Evolutionary conservation across 371 early-diverging fungal species (phyloP).

Genomic region (Zychaea mexicana): DNA sequence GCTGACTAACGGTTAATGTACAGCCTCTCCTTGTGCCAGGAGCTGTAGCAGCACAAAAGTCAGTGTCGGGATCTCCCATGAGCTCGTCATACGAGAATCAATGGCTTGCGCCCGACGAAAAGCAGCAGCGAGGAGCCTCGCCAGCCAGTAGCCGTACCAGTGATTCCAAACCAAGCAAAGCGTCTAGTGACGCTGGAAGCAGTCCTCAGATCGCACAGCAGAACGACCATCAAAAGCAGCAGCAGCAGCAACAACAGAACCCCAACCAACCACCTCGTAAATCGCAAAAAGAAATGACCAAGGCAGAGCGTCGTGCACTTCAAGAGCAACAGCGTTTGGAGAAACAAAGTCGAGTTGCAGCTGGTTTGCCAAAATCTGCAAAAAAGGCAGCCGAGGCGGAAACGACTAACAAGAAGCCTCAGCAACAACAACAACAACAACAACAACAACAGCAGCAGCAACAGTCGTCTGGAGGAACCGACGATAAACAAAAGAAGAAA

Average conservation of each 20-base stretch:
- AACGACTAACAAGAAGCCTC: conserved; percentile 24
- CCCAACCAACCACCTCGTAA: conserved; percentile 42
- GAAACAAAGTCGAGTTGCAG: conserved; percentile 61
- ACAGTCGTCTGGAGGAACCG: conserved; percentile 17
- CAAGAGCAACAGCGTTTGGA: conserved; percentile 80
- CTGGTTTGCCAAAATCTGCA: conserved; percentile 42
- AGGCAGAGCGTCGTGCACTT: conserved; percentile 86
- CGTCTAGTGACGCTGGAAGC: neutral
- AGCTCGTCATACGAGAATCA: conserved; percentile 26
- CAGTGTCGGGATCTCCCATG: conserved; percentile 14
- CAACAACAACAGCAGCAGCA: conserved; percentile 22
- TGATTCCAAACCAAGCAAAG: conserved; percentile 4
- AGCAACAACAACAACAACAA: conserved; percentile 36
- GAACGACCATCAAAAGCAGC: neutral
- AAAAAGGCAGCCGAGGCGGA: conserved; percentile 28
- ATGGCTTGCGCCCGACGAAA: conserved; percentile 20
- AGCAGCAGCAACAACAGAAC: conserved; percentile 9
- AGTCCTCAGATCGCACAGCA: conserved; percentile 3
- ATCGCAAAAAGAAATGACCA: conserved; percentile 79
- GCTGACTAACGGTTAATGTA: neutral
- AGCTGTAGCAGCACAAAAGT: conserved; percentile 1
- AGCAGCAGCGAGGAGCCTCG: conserved; percentile 10
- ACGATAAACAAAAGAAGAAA: conserved; percentile 42
- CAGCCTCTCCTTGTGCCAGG: conserved; percentile 20
- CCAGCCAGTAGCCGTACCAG: neutral